Evolutionary conservation across 352 stramenopile genomes (phyloP).

Genomic region (Globisporangium takayamanum): DNA sequence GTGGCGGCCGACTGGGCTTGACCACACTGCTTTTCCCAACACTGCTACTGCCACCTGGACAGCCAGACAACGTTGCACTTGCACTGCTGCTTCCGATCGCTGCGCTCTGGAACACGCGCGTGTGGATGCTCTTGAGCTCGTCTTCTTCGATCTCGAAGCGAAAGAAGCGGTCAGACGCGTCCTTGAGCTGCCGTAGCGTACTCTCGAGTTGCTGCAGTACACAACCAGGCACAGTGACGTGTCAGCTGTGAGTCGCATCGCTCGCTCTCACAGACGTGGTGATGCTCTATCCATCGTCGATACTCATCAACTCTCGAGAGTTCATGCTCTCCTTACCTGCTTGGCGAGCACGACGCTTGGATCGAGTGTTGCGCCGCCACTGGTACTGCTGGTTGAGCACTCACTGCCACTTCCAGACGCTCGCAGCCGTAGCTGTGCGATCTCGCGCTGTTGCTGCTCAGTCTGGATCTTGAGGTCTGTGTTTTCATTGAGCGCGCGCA

Average conservation of each 20-base stretch:
- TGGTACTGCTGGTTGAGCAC: slow-evolving; percentile 35
- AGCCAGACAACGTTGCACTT: not conserved
- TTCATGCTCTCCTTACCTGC: slow-evolving; percentile 12
- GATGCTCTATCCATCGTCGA: not conserved
- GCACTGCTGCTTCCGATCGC: not conserved
- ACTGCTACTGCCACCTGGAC: not conserved
- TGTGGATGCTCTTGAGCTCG: slow-evolving; percentile 74
- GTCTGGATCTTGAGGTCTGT: slow-evolving; percentile 53
- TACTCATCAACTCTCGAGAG: not conserved
- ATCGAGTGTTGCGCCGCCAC: slow-evolving; percentile 2
- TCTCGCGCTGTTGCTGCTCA: slow-evolving; percentile 52
- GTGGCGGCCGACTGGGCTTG: slow-evolving; percentile 17
- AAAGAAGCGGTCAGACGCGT: slow-evolving; percentile 85
- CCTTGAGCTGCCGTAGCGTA: slow-evolving; percentile 61
- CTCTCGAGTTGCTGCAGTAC: slow-evolving; percentile 49
- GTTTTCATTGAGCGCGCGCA: slow-evolving; percentile 60
- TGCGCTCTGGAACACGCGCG: slow-evolving; percentile 32
- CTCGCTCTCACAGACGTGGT: not conserved
- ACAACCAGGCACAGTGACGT: not conserved
- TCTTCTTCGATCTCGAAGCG: slow-evolving; percentile 93
- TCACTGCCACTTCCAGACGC: slow-evolving; percentile 28
- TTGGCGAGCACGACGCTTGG: slow-evolving; percentile 20
- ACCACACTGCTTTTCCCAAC: not conserved
- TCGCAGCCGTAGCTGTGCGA: slow-evolving; percentile 32
- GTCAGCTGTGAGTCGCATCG: not conserved